Evolutionary conservation across 106 monocot species (phyloP).

Genomic region (Phalaenopsis aphrodite): DNA sequence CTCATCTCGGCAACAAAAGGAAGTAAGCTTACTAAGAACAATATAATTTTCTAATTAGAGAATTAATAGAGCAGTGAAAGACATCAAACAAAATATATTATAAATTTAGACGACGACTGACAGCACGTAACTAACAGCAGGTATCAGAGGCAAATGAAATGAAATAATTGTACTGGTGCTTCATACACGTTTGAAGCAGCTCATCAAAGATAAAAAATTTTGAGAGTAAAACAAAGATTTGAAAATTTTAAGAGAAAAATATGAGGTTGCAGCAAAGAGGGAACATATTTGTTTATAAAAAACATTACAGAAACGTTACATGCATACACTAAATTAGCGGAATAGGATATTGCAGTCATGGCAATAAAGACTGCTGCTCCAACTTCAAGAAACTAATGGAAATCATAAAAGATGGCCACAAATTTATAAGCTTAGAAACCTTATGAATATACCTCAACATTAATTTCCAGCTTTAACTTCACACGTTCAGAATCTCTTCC

Average conservation of each 20-base stretch:
- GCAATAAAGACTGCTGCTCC: neutral
- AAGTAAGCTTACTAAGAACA: neutral
- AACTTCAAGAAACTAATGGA: neutral
- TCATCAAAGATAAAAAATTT: neutral
- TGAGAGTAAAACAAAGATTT: neutral
- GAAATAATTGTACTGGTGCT: neutral
- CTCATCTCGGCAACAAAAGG: no score
- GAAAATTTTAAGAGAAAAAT: neutral
- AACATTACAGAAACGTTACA: neutral
- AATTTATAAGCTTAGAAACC: neutral
- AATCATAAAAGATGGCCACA: neutral
- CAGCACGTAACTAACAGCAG: no score
- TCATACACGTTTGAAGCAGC: neutral
- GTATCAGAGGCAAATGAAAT: no score
- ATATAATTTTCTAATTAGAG: no score
- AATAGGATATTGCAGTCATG: neutral
- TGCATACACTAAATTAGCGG: neutral
- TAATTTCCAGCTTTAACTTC: conserved; percentile 76
- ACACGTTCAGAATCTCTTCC: conserved; percentile 80
- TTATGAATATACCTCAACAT: conserved; percentile 56
- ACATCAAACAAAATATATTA: no score
- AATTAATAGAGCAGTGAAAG: no score
- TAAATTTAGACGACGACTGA: no score
- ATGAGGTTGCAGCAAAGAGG: neutral
- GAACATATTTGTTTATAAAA: neutral